Percentiles rank a stretch among this genome's conserved stretches.
These are phyloP conservation scores for Chenopodium quinoa DNA, from an alignment of 148 eudicot species.

Conservation along the genomic window DNA sequence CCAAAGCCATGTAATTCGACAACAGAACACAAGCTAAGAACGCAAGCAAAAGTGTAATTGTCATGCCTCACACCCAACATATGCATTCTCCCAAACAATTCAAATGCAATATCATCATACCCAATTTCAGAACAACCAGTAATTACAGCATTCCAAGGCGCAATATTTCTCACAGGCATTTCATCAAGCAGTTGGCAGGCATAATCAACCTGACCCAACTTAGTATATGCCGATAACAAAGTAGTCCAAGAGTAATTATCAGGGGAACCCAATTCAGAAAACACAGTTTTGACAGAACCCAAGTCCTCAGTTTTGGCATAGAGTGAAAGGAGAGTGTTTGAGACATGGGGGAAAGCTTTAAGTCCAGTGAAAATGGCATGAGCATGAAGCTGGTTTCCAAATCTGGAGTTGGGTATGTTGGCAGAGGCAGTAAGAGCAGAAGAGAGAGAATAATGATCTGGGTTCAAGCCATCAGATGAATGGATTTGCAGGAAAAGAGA, in stretches of 20 bases:
- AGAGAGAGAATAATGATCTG: constrained; percentile 77
- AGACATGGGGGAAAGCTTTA: constrained; percentile 44
- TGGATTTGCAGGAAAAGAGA: constrained; percentile 53
- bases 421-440: constrained; percentile 61
- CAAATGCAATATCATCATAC: constrained; percentile 36
- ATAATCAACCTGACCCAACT: constrained; percentile 52
- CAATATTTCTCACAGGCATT: constrained; percentile 52
- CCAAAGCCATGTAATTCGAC: constrained; percentile 46
- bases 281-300: constrained; percentile 43
- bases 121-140: constrained; percentile 69
- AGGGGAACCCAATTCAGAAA: constrained; percentile 50
- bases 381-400: constrained; percentile 62
- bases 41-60: constrained; percentile 65
- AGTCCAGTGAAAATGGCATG: constrained; percentile 49
- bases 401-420: constrained; percentile 23
- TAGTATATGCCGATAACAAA: constrained; percentile 60
- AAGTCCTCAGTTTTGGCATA: constrained; percentile 56
- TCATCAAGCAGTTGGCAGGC: constrained; percentile 57
- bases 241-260: constrained; percentile 85
- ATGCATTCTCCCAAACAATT: constrained; percentile 59
- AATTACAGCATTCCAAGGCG: constrained; percentile 77
- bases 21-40: constrained; percentile 58
- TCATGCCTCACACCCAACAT: constrained; percentile 54
- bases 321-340: constrained; percentile 58
- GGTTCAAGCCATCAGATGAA: constrained; percentile 46